Base-by-base conservation (phyloP, 2,329 filamentous ascomycete genomes). In the Gnomoniopsis smithogilvyi region DNA sequence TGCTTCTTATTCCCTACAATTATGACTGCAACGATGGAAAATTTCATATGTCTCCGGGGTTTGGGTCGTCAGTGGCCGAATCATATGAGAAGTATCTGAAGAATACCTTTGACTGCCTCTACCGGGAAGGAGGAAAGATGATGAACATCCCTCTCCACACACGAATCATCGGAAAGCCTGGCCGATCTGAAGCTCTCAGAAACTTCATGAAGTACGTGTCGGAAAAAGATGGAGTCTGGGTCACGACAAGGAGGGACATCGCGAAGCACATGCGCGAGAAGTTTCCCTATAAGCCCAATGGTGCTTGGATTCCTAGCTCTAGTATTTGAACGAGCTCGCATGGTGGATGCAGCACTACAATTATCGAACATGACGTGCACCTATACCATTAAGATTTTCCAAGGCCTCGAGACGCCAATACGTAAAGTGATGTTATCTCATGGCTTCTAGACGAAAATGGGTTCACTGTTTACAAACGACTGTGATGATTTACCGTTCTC, bases 1-100 rank as follows among this genome's bases (percentile, higher is more conserved):
- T 75, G 64, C 67, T 76, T 14, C 64, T 75, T 19, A 68, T 75
- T 19, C 72, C 72, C 0, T 74, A 74, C 61, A 72, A 65, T 54
- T 74, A 74, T 63, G 72, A 74, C 60, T 71, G 70, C 65, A 76
- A 75, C 51, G 74, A 76, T 60, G 74, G 74, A 1, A 77, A 77
- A 56, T 76, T 76, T 50, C 74, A 76, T 60, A 76, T 75, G 72
- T 68, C 71, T 12, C 73, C 74, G 6, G 75, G 74, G 2, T 77
- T 76, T 57, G 70, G 72, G 22, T 73, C 69, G 46, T 72, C 69
- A 15, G 71, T 72, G 24, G 75, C 69, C 6, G 66, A 68, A 60
- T 67, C 65, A 21, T 77, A 76, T 53, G 74, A 75, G 53, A 67
- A 74, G 51, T 75, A 75, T 56, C 65, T 77, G 38, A 76, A 74